phyloP scores from a whole-genome alignment of 1,284 basidiomycete genomes.

The Leccinum laetum region DNA sequence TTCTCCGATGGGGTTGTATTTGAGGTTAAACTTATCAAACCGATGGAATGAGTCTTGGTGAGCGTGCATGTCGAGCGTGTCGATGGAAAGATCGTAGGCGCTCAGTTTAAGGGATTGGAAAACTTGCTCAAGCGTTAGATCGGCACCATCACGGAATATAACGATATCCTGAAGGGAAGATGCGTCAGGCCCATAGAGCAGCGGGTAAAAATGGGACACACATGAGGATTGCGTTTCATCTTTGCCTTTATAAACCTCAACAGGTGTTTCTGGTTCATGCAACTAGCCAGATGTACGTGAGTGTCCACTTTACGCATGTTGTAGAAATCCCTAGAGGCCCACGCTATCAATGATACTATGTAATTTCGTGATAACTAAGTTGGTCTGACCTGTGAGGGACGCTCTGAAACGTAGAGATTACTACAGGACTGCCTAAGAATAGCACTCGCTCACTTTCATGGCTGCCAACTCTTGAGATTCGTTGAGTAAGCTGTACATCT shows the following conservation, averaged over 20 bases:
- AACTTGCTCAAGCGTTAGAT: constrained; percentile 91
- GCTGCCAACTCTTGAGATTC: constrained; percentile 95
- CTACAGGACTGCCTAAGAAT: constrained; percentile 5
- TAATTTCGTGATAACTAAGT: constrained; percentile 4
- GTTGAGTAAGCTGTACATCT: constrained; percentile 91
- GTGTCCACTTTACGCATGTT: constrained; percentile 99
- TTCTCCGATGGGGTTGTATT: constrained; percentile 96
- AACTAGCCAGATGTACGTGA: constrained; percentile 97
- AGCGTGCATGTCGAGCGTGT: constrained; percentile 99
- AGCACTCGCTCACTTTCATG: constrained; percentile 75
- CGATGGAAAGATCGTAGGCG: constrained; percentile 98
- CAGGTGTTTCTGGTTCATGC: constrained; percentile 99
- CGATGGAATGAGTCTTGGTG: constrained; percentile 98
- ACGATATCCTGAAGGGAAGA: constrained; percentile 77
- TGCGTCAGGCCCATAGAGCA: not conserved
- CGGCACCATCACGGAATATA: constrained; percentile 90
- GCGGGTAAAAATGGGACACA: constrained; percentile 31
- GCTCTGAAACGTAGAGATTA: constrained; percentile 42
- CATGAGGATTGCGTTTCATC: constrained; percentile 83
- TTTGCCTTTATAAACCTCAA: constrained; percentile 99
- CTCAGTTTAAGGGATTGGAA: constrained; percentile 95
- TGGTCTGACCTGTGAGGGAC: constrained; percentile 41
- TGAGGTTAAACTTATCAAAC: constrained; percentile 95
- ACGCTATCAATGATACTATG: constrained; percentile 12
- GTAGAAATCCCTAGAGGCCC: constrained; percentile 85